phyloP scores from a whole-genome alignment of 2,329 filamentous ascomycete genomes.

The Verticillium dahliae region DNA sequence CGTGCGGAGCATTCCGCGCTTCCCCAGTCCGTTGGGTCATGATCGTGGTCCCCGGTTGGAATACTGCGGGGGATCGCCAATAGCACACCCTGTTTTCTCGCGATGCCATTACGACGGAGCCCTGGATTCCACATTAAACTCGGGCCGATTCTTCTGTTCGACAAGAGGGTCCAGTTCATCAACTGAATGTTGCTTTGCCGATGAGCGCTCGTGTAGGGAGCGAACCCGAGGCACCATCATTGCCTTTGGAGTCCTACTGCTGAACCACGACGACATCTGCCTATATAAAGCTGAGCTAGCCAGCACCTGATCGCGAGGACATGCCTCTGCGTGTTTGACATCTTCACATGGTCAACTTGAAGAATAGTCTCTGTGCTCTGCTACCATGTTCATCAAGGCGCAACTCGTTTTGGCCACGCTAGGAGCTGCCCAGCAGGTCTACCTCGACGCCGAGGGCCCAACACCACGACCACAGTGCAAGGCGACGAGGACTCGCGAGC shows the following conservation, averaged over 20 bases:
- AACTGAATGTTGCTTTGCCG: background rate
- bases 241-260: background rate
- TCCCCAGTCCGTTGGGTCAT: background rate
- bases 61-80: background rate
- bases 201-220: background rate
- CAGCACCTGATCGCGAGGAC: background rate
- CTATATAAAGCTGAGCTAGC: background rate
- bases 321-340: background rate
- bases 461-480: constrained; percentile 20
- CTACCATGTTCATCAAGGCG: background rate
- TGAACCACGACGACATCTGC: background rate
- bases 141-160: background rate
- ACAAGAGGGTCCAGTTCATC: background rate
- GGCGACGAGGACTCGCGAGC: constrained; percentile 11
- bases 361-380: background rate
- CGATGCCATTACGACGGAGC: background rate
- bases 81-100: background rate
- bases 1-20: background rate
- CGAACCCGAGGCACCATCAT: background rate
- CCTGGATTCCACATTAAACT: background rate
- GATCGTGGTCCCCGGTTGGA: background rate
- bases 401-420: background rate
- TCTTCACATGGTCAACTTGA: background rate
- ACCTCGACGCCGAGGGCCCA: constrained; percentile 16
- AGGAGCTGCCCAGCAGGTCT: constrained; percentile 19